Base-by-base conservation (phyloP, 768 basidiomycete genomes). In the Pleurotus giganteus region DNA sequence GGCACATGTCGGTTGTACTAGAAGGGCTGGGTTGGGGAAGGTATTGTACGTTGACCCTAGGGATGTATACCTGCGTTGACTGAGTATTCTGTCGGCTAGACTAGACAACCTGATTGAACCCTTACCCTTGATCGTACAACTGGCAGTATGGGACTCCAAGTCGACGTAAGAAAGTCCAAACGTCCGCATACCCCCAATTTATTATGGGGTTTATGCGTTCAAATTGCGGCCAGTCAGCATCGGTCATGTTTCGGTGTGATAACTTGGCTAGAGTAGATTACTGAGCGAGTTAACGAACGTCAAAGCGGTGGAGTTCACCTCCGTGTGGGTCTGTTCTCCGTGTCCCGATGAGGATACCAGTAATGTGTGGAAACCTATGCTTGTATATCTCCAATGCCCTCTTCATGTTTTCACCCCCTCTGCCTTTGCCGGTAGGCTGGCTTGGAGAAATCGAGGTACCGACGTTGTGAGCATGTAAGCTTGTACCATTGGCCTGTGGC, bases 11-110 rank as follows among this genome's bases (percentile, higher is more conserved):
- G 65, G 46, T 34, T 61, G 58, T 29, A 80, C 65, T 8, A 76
- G 66, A n/a, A 98, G 82, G 1, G 91, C 86, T 2, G 96, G 95
- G 63, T 98, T 98, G 0, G 86, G 94, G 66, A 87, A 88, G 0
- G 97, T 98, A 71, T 98, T 97, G 71, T 84, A 91, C 6, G 89
- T 94, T 9, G 95, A 97, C 15, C 97, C 96, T 17, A 99, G 83
- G 4, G 96, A 98, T 2, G 97, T 99, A 70, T 96, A 99, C n/a
- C 94, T 96, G 59, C n/a, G n/a, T 42, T 34, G 27, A 19, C n/a
- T 1, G 46, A 46, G 57, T 19, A 44, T 43, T 34, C 44, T 15
- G 19, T 41, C 26, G 28, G 24, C 21, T n/a, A 26, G 28, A 11
- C 19, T n/a, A 27, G 21, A 28, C 45, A 26, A 41, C 9, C 56